Base-by-base conservation (phyloP, 2,329 filamentous ascomycete species). In the Colletotrichum agaves region DNA sequence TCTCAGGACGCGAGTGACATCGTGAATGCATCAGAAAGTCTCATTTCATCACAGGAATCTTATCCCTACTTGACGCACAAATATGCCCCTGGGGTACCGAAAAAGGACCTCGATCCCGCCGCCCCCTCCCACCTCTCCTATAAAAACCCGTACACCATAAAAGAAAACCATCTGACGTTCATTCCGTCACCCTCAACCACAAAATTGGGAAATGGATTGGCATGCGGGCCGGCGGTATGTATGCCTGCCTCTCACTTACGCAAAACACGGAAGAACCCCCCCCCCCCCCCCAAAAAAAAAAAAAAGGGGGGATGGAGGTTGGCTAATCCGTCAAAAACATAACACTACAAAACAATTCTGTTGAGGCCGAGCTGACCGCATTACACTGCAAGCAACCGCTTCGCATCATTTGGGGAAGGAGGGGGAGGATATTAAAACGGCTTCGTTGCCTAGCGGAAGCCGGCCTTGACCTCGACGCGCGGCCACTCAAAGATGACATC, bases 401-500 rank as follows among this genome's bases (percentile, higher is more conserved):
- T 12, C 33, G 47, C 47, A 10, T 33, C 47, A 27, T 52, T 15
- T 33, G n/a, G n/a, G 27, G 47, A 15, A 15, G 23, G 21, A 49
- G 21, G 21, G 27, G 21, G 52, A 27, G 52, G 17, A 43, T 43
- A 43, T 61, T 43, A 61, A 43, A 61, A 41, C 46, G 46, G 58
- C 47, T 61, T 61, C 58, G 46, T 61, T 52, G 33, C 47, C 58
- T 61, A 61, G 46, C 65, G 65, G 63, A 91, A 91, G 15, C 87
- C 87, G 61, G 81, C 80, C 79, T 88, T 88, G 46, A 90, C 87
- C 72, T 91, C 89, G 13, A 81, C 80, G 66, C 87, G 80, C n/a
- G 88, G 88, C 88, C 88, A 91, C 77, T 91, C 89, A 72, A 88
- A 89, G 70, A 88, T 75, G 44, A 89, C 84, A 73, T 90, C 88